phyloP scores from a whole-genome alignment of 805 yeast species.

The Millerozyma miso region DNA sequence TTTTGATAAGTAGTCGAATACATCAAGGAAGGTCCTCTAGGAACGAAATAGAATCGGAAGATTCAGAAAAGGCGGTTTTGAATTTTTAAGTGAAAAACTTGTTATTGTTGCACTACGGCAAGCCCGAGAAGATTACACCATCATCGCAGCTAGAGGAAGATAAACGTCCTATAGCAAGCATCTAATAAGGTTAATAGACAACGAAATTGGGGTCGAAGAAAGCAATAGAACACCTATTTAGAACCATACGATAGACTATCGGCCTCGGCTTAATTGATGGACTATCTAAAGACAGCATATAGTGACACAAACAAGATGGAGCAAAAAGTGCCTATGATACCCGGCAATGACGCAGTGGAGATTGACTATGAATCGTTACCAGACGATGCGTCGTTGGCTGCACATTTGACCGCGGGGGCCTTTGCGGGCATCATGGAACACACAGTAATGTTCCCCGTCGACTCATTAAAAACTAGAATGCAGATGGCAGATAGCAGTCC shows the following conservation, averaged over 20 bases:
- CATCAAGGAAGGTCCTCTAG: neutral
- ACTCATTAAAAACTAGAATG: conserved; percentile 94
- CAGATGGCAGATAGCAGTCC: conserved; percentile 46
- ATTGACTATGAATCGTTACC: conserved; percentile 92
- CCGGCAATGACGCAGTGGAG: conserved; percentile 40
- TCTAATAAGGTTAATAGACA: neutral
- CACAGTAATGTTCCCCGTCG: conserved; percentile 93
- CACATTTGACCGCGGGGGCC: conserved; percentile 90
- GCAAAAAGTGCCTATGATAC: conserved; percentile 18
- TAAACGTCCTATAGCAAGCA: neutral
- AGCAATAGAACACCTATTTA: neutral
- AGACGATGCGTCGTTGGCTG: conserved; percentile 72
- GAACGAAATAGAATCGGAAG: too few species aligned
- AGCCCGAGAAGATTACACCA: neutral
- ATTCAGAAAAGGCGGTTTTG: too few species aligned
- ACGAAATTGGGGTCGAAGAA: neutral
- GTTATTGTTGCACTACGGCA: too few species aligned
- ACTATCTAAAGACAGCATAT: neutral
- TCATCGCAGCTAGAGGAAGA: neutral
- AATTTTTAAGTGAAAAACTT: too few species aligned
- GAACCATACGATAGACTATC: neutral
- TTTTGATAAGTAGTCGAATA: neutral
- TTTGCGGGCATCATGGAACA: conserved; percentile 99
- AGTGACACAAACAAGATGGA: conserved; percentile 14
- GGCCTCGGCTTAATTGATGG: neutral